Conservation (phyloP, 495 filamentous ascomycete genomes). For the Penicillium samsonianum region DNA sequence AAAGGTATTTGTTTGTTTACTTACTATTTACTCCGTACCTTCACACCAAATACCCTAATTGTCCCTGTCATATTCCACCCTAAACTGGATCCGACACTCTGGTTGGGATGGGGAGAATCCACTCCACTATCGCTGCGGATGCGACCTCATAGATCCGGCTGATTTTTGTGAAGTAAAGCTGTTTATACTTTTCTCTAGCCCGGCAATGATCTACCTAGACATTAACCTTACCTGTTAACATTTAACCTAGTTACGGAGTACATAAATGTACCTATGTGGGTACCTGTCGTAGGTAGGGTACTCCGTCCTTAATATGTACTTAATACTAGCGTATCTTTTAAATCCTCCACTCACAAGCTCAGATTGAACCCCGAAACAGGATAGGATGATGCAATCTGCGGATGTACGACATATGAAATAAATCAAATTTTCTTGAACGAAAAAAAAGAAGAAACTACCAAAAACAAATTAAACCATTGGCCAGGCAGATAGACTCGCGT, state of each 20-base stretch:
- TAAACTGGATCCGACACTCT: too few relatives aligned
- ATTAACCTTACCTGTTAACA: not conserved
- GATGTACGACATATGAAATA: not conserved
- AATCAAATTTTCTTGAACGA: not conserved
- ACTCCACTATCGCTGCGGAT: too few relatives aligned
- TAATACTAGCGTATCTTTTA: not conserved
- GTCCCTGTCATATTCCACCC: too few relatives aligned
- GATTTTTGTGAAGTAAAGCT: not conserved
- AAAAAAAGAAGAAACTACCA: not conserved
- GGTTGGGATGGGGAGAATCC: too few relatives aligned
- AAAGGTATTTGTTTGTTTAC: too few relatives aligned
- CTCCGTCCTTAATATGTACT: not conserved
- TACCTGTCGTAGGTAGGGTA: too few relatives aligned
- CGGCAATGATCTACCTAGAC: not conserved
- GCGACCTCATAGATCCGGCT: too few relatives aligned
- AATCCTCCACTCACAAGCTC: not conserved
- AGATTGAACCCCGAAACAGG: not conserved
- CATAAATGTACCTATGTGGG: too few relatives aligned
- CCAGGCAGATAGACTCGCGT: not conserved
- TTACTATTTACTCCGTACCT: too few relatives aligned
- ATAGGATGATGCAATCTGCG: not conserved
- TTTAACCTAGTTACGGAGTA: not conserved
- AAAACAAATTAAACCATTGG: not conserved
- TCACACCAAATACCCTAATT: too few relatives aligned
- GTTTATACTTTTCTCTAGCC: not conserved